These are phyloP conservation scores for Aurifilum marmelostoma DNA, from an alignment of 2,329 filamentous ascomycete genomes.

Conservation along the genomic window DNA sequence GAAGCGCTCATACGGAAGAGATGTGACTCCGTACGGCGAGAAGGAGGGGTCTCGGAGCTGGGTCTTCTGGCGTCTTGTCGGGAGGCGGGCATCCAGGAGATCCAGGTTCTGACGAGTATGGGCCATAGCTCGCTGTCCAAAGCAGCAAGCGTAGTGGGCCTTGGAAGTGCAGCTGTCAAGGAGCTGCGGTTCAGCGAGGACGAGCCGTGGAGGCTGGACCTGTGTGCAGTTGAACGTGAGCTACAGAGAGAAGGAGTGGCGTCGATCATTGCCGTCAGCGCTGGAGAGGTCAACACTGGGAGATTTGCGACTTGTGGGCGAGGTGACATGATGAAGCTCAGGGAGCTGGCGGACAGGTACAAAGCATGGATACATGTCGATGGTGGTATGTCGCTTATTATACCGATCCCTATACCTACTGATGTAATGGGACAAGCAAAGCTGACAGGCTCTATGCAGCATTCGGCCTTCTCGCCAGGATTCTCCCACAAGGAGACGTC, in stretches of 20 bases:
- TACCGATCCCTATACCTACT: background rate
- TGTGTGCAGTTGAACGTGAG: slow-evolving; percentile 64
- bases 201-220: slow-evolving; percentile 71
- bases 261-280: slow-evolving; percentile 80
- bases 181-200: slow-evolving; percentile 55
- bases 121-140: slow-evolving; percentile 85
- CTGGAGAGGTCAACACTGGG: slow-evolving; percentile 89
- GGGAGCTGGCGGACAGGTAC: slow-evolving; percentile 72
- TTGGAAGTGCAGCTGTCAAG: slow-evolving; percentile 72
- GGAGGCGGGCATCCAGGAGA: slow-evolving; percentile 63
- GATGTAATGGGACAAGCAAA: background rate
- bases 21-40: slow-evolving; percentile 32
- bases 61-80: slow-evolving; percentile 71
- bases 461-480: slow-evolving; percentile 80
- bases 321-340: slow-evolving; percentile 64
- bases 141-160: slow-evolving; percentile 78
- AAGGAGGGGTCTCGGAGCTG: slow-evolving; percentile 63
- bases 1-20: slow-evolving; percentile 60
- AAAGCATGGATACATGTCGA: slow-evolving; percentile 89
- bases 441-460: slow-evolving; percentile 47
- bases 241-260: slow-evolving; percentile 58
- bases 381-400: slow-evolving; percentile 55
- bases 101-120: slow-evolving; percentile 80
- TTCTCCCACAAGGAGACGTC: slow-evolving; percentile 53
- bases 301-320: slow-evolving; percentile 67